Conservation (phyloP, 169 alveolate genomes). For the Sarcocystis neurona region DNA sequence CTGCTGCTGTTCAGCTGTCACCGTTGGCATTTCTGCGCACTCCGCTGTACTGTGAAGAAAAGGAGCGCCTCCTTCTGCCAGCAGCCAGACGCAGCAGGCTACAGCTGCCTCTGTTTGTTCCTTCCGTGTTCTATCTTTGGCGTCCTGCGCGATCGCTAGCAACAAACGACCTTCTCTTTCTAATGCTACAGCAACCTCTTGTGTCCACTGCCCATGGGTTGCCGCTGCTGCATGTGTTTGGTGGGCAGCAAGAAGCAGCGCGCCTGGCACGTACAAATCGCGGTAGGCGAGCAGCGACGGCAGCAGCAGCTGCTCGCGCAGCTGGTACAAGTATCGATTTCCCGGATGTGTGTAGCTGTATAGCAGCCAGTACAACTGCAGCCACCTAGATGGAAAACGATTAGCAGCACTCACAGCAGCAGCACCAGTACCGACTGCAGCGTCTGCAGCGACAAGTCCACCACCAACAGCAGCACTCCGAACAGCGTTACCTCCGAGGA, state of each 20-base stretch:
- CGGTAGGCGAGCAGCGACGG: not conserved
- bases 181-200: not conserved
- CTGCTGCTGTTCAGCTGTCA: no score
- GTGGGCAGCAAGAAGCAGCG: not conserved
- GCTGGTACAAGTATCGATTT: not conserved
- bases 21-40: no score
- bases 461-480: not conserved
- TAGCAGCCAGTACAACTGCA: not conserved
- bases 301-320: not conserved
- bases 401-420: not conserved
- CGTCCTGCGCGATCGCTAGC: not conserved
- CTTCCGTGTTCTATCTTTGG: no score
- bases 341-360: not conserved
- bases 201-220: not conserved
- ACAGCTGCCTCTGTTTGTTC: not conserved
- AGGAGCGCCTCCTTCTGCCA: not conserved
- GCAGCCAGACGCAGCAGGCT: not conserved
- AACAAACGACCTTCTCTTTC: not conserved
- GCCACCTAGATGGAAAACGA: not conserved
- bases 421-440: not conserved
- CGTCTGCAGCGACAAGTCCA: not conserved
- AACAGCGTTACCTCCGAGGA: not conserved
- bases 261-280: not conserved
- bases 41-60: no score
- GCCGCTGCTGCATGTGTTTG: slow-evolving; percentile 10